These are phyloP conservation scores for Yamadazyma mexicana DNA, from an alignment of 1,139 yeast genomes.

Conservation along the genomic window DNA sequence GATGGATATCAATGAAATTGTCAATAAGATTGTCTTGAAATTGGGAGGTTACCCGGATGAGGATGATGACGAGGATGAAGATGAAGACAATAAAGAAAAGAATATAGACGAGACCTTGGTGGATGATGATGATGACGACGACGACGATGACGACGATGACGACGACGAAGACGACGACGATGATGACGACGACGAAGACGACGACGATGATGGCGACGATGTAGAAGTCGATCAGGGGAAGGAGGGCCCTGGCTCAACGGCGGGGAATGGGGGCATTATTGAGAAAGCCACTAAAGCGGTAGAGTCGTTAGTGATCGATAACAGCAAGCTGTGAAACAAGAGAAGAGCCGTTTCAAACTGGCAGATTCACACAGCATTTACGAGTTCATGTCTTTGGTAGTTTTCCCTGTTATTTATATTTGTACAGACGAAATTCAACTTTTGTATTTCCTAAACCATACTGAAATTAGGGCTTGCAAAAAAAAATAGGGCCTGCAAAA, in stretches of 20 bases:
- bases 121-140: constrained; percentile 33
- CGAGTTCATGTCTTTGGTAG: not conserved
- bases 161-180: constrained; percentile 48
- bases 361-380: too few relatives aligned
- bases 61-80: constrained; percentile 73
- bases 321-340: too few relatives aligned
- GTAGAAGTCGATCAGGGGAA: constrained; percentile 44
- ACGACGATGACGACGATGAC: constrained; percentile 34
- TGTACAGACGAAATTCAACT: not conserved
- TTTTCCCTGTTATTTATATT: too few relatives aligned
- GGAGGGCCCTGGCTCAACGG: constrained; percentile 27
- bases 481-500: too few relatives aligned
- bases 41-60: constrained; percentile 88
- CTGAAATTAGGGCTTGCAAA: not conserved
- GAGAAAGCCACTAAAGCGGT: too few relatives aligned
- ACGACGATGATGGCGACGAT: not conserved
- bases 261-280: not conserved
- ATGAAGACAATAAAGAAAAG: constrained; percentile 52
- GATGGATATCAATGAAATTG: constrained; percentile 91
- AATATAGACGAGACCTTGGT: constrained; percentile 33
- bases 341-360: too few relatives aligned
- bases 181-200: constrained; percentile 41
- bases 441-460: not conserved
- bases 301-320: too few relatives aligned
- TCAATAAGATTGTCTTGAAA: constrained; percentile 76